Base-by-base conservation (phyloP, 306 rosid genomes). In the Styphnolobium japonicum region DNA sequence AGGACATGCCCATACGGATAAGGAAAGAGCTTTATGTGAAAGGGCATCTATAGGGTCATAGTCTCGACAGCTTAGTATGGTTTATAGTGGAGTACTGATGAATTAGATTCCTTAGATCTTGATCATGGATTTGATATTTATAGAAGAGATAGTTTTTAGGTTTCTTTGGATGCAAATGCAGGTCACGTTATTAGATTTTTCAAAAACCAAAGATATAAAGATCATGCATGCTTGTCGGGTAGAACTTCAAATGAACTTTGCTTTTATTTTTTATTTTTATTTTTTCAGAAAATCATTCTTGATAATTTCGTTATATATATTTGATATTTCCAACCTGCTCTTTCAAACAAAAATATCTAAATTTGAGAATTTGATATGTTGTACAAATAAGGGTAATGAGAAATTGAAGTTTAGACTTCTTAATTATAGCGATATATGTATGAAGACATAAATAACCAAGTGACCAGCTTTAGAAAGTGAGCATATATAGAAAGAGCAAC, bases 11-110 rank as follows among this genome's bases (percentile, higher is more conserved):
- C 80, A 55, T 73, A 67, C 23, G 78, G 73, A 73, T 27, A 16
- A 60, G 57, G 10, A 58, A 27, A 3, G 34, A 37, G 46, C 15
- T 36, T 73, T 36, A 5, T 64, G 1, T 11, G 4, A 58, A 62
- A 71, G 19, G 18, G 64, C 12, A 65, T 61, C 34, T 25, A 43
- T 29, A 21, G 29, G 25, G 65, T 58, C 79, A 42, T 22, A 61
- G 60, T 70, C 73, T 75, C 39, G 81, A 75, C 85, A 81, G 51
- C 48, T 34, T 81, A 68, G 81, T 69, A 82, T 68, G 83, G 70
- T 56, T 71, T 55, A 56, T 69, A 78, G 49, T 76, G 65, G 55
- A 39, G 37, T 29, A 19, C 16, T 29, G 11, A 37, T 40, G 29
- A 64, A 29, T 74, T 36, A 57, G 12, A 45, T 33, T 43, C 57